These are phyloP conservation scores for Hawksworthiomyces lignivorus DNA, from an alignment of 2,329 filamentous ascomycete genomes.

Conservation along the genomic window DNA sequence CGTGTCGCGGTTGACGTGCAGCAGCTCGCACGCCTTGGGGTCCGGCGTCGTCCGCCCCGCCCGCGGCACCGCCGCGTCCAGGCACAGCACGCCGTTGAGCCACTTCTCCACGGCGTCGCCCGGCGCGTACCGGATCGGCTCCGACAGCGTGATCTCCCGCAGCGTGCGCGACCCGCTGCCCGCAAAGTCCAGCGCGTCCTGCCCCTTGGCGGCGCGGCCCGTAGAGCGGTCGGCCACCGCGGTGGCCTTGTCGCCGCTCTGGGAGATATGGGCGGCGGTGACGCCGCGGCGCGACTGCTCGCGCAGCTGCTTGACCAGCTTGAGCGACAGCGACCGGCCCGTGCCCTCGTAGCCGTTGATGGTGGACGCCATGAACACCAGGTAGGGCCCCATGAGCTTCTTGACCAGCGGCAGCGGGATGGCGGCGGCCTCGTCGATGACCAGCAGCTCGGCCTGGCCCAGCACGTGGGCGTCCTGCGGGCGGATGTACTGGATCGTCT, in stretches of 20 bases:
- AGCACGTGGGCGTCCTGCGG: constrained; percentile 93
- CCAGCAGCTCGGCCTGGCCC: constrained; percentile 87
- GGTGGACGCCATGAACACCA: constrained; percentile 98
- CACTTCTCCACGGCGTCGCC: constrained; percentile 92
- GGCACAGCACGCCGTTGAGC: constrained; percentile 88
- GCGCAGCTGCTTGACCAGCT: constrained; percentile 92
- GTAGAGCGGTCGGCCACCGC: constrained; percentile 70
- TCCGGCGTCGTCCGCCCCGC: constrained; percentile 70
- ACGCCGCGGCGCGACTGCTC: constrained; percentile 73
- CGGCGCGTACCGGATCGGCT: constrained; percentile 89
- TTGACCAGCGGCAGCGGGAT: constrained; percentile 88
- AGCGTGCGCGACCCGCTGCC: constrained; percentile 55
- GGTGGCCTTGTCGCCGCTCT: constrained; percentile 38
- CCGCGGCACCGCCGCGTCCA: constrained; percentile 80
- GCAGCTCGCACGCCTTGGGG: constrained; percentile 81
- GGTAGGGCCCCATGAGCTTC: constrained; percentile 91
- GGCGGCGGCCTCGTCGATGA: constrained; percentile 95
- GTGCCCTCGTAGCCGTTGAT: constrained; percentile 99
- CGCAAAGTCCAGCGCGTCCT: constrained; percentile 50
- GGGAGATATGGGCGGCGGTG: constrained; percentile 40
- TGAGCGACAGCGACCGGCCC: constrained; percentile 85
- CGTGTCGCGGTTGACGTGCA: constrained; percentile 93
- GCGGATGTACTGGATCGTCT: constrained; percentile 97
- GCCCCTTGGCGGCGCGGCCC: constrained; percentile 61
- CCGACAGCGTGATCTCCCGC: constrained; percentile 83